These are phyloP conservation scores for Paramecium biaurelia DNA, from an alignment of 73 alveolate species.

Conservation along the genomic window DNA sequence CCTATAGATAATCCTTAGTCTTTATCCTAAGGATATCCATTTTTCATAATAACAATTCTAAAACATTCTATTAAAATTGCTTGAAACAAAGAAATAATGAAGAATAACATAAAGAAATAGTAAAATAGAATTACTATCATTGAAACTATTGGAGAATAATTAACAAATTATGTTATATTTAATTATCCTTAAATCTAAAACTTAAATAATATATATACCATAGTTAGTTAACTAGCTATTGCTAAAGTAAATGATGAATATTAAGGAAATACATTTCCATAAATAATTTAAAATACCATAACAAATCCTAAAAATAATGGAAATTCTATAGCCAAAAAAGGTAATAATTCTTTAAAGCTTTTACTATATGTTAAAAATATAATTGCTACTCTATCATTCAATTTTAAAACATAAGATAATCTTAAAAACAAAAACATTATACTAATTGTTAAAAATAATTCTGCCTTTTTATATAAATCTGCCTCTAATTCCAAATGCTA, in stretches of 20 bases:
- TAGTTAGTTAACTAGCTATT: background rate
- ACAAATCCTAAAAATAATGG: slow-evolving; percentile 34
- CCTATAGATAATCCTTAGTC: background rate
- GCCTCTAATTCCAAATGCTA: slow-evolving; percentile 21
- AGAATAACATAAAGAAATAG: slow-evolving; percentile 17
- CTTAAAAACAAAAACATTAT: slow-evolving; percentile 27
- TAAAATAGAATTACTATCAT: background rate
- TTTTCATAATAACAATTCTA: slow-evolving; percentile 25
- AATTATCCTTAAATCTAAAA: background rate
- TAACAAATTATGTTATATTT: background rate
- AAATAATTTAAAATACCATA: slow-evolving; percentile 14
- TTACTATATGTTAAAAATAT: slow-evolving; percentile 15
- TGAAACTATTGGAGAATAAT: slow-evolving; percentile 18
- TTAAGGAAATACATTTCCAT: background rate
- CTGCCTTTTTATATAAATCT: background rate
- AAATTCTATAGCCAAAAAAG: slow-evolving; percentile 33
- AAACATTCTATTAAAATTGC: slow-evolving; percentile 29
- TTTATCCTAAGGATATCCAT: slow-evolving; percentile 47
- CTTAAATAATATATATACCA: background rate
- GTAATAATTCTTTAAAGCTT: slow-evolving; percentile 23
- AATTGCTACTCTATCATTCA: background rate
- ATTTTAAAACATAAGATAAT: slow-evolving; percentile 14
- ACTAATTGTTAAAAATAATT: background rate
- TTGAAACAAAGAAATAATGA: background rate
- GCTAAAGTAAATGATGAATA: slow-evolving; percentile 23